Evolutionary conservation across 2,329 filamentous ascomycete species (phyloP), one percentile per base, ranked within the genome.

Genomic region (Apiospora hydei): DNA sequence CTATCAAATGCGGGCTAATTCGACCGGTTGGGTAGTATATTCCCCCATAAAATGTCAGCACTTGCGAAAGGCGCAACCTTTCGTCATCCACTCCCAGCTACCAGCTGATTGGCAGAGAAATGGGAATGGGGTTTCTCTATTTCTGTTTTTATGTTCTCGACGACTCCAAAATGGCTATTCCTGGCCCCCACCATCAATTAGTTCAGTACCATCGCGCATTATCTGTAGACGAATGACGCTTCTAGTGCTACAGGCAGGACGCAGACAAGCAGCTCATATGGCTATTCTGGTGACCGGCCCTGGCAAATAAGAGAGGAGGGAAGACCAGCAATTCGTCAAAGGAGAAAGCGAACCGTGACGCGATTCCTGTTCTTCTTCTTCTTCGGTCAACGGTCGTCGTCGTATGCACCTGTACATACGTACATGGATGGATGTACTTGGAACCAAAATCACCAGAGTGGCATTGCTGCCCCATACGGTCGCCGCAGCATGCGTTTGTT

Each of bases 101-200:
- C 3, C 34, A 41, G 34, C 57, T 64, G 57, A 64, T 64, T 64
- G 57, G 57, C 30, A n/a, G 34, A 64, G 34, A 38, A 64, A 64
- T 61, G 30, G 57, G 8, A 10, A 4, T n/a, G 16, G 34, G 43
- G 46, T 49, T n/a, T 49, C 46, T 49, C 46, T 49, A 49, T 49
- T 49, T 49, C 46, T 49, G 34, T 64, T 64, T n/a, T 64, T 53
- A 13, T 53, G 24, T 53, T 30, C 13, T 53, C 49, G 49, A 53
- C 57, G 24, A 10, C 51, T 57, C 51, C 53, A n/a, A 61, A 64
- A 64, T 5, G 21, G 57, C 57, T 64, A 64, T 64, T 64, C 41
- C 18, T 64, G 57, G 57, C 57, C 57, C 57, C 57, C 57, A 64
- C 57, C 57, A 64, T 64, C 57, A 64, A n/a, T 38, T 41, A 64